Base-by-base conservation (phyloP, 192 early-diverging fungal species). In the Spinellus fusiger region DNA sequence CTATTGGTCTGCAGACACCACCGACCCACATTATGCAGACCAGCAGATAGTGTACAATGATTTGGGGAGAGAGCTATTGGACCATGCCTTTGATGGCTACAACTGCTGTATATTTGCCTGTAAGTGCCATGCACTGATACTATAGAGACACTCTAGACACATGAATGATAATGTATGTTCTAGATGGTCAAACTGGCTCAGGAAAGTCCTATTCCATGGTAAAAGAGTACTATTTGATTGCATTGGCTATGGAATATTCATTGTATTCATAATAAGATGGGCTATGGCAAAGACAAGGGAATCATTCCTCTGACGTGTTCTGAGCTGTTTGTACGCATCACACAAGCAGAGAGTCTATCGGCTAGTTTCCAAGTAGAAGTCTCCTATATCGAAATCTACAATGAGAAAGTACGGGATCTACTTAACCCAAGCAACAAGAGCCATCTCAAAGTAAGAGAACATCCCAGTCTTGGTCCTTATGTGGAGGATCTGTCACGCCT, bases 61-160 rank as follows among this genome's bases (percentile, higher is more conserved):
- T 35, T 70, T 94, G 20, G 92, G 91, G 1, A 68, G 70, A 22
- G 84, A 91, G 18, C 67, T 97, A 20, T 76, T 96, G 9, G 84
- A 87, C 37, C 93, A 96, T 59, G 87, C 93, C 8, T 86, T 97
- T 44, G 78, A 79, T 16, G 95, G 95, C 6, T 97, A 93, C 77
- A 93, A 97, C 70, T 87, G 84, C 53, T 95, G 93, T 71, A 85
- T 97, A 20, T 94, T 97, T 71, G 95, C 95, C 26, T 97, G 82
- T 86, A 80, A 64, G 31, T 44, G 47, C 28, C 46, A 16, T 61
- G 40, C 12, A 15, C 13, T 65, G 16, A 18, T 54, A 7, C 12
- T 35, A 34, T 34, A 16, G 20, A 50, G 28, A 4, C 3, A 34
- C 13, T 23, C 27, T 22, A 15, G 18, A 7, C n/a, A 31, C 25